Base-by-base conservation (phyloP, 164 flowering plant genomes). In the Nymphaea thermarum region DNA sequence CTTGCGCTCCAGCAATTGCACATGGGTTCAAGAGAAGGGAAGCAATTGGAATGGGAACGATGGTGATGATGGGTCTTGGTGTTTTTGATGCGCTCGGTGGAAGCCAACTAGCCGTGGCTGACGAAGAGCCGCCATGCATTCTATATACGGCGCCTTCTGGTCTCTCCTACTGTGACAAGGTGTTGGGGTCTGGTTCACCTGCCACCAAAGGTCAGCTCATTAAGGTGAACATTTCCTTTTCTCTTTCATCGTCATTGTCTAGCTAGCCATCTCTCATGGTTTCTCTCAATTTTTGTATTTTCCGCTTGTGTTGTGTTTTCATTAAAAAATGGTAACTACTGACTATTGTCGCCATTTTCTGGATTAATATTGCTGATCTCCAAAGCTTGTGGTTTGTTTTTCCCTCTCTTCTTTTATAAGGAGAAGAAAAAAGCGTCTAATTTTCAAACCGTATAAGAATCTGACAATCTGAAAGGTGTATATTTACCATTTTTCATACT, bases 131-230 rank as follows among this genome's bases (percentile, higher is more conserved):
- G 4, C 65, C 72, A 4, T 91, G 98, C 73, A 80, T 82, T 17
- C 72, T 87, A 63, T 85, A 84, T 3, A 75, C 70, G 6, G 76
- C 91, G 59, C 87, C 90, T 42, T 88, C 94, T 1, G 98, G 96
- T 6, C 87, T 92, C 12, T 87, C 86, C 15, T 92, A 71, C 73
- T 90, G 96, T 66, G 98, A 92, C 66, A 72, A 76, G 66, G 78
- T 79, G 17, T 73, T 90, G 15, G 98, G 98, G 4, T 43, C 44
- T 67, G 98, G 98, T n/a, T 78, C 90, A 55, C 77, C 79, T 76
- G 83, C 91, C 59, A 70, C 75, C 65, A 81, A 84, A 72, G 97
- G 98, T 10, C 92, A 85, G 79, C 82, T 89, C 8, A 91, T 91
- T 62, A 91, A 87, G 92, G 98, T 89, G 70, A 64, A 7, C 18